Evolutionary conservation across 129 eudicot species (phyloP), one percentile per base, ranked within the genome.

Genomic region (Escallonia rubra): DNA sequence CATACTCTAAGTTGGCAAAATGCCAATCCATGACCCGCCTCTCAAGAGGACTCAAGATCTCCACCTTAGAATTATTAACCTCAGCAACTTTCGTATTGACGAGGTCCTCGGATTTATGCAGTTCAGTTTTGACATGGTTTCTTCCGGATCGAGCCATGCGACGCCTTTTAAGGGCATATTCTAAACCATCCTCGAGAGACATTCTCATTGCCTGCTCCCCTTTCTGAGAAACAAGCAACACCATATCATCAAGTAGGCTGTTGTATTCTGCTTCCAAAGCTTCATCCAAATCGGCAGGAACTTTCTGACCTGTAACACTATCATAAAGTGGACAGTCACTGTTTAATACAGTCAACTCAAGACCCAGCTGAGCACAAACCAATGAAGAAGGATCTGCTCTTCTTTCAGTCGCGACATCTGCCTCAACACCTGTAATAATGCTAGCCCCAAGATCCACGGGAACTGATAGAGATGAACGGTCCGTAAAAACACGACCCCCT

Each of bases 371-470:
- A 74, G 93, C 86, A 82, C 99, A 94, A 74, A 94, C 71, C 81
- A 94, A 79, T 2, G 99, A 77, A 80, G 99, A 94, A 40, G 99
- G 97, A 70, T 94, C 99, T 4, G 97, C 90, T 66, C 99, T 76
- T 66, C 97, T 83, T 85, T 85, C 96, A 56, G 91, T 77, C 43
- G 85, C 82, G 68, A 90, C 90, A 81, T 94, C 99, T 54, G 99
- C 99, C 81, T 94, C 99, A 58, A 94, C 96, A 64, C 99, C 99
- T 11, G 99, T 94, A 68, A 94, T 94, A 61, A 94, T 94, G 72
- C 99, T 94, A 52, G 99, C 99, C 59, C 99, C 99, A 57, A 94
- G 99, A 79, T 94, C 99, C 57, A 94, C 99, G 4, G 97, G 99
- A 53, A 94, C 99, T n/a, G 96, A 90, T 57, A 90, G 95, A 58